phyloP scores from a whole-genome alignment of 2,329 filamentous ascomycete genomes.

The Trichoderma lentiforme region DNA sequence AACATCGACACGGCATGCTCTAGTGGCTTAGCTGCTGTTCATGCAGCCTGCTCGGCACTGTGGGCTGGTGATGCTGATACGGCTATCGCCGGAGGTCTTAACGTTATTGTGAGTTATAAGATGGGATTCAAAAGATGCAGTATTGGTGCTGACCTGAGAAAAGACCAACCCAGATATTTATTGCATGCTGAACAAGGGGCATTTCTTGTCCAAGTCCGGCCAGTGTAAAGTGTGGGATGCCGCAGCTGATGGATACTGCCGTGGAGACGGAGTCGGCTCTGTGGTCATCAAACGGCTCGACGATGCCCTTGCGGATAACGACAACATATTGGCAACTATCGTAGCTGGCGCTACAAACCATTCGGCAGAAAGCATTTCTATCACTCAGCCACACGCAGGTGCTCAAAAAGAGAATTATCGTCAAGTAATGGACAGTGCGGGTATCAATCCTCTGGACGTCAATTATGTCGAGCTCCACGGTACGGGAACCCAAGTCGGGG shows the following conservation, averaged over 20 bases:
- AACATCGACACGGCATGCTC: slow-evolving; percentile 76
- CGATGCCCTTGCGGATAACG: slow-evolving; percentile 72
- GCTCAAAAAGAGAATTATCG: slow-evolving; percentile 61
- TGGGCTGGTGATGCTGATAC: slow-evolving; percentile 73
- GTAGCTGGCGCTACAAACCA: slow-evolving; percentile 66
- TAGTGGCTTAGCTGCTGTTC: slow-evolving; percentile 68
- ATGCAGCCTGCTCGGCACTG: slow-evolving; percentile 30
- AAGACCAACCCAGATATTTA: slow-evolving; percentile 41
- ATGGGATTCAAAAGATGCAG: fast-evolving
- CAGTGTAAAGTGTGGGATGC: slow-evolving; percentile 72
- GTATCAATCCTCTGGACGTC: slow-evolving; percentile 71
- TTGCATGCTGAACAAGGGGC: slow-evolving; percentile 67
- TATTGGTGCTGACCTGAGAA: not conserved
- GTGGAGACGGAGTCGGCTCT: slow-evolving; percentile 71
- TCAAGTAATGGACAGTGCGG: slow-evolving; percentile 66
- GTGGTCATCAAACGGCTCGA: slow-evolving; percentile 76
- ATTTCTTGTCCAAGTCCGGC: slow-evolving; percentile 63
- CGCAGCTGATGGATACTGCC: slow-evolving; percentile 77
- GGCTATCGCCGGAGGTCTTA: slow-evolving; percentile 74
- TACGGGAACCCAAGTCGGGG: slow-evolving; percentile 70
- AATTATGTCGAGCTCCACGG: slow-evolving; percentile 90
- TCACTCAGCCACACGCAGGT: slow-evolving; percentile 66
- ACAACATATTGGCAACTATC: slow-evolving; percentile 74
- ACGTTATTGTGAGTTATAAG: slow-evolving; percentile 43
- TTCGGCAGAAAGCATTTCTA: slow-evolving; percentile 65